phyloP scores from a whole-genome alignment of 2,329 filamentous ascomycete species.

The Nannizziopsis barbatae region DNA sequence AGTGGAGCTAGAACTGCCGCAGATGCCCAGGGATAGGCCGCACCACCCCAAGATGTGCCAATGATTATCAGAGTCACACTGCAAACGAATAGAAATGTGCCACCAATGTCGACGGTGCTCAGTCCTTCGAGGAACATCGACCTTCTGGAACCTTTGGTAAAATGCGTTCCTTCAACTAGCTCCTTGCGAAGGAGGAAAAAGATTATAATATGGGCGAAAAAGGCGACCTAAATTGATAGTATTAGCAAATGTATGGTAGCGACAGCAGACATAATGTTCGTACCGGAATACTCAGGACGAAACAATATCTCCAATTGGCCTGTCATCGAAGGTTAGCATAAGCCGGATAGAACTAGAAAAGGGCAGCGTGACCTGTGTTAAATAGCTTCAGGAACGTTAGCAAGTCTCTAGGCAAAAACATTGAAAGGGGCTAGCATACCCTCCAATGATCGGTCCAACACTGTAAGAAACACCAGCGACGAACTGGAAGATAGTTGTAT shows the following conservation, averaged over 20 bases:
- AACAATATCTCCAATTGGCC: constrained; percentile 55
- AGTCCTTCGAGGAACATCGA: constrained; percentile 38
- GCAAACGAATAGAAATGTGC: constrained; percentile 46
- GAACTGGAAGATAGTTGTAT: constrained; percentile 52
- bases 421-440: constrained; percentile 20
- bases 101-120: constrained; percentile 46
- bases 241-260: constrained; percentile 19
- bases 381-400: constrained; percentile 19
- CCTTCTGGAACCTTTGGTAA: constrained; percentile 26
- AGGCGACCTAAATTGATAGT: constrained; percentile 29
- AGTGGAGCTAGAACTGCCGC: constrained; percentile 42
- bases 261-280: constrained; percentile 30
- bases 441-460: constrained; percentile 52
- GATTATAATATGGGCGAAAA: constrained; percentile 43
- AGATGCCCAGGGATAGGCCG: constrained; percentile 43
- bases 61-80: constrained; percentile 46
- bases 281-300: constrained; percentile 52
- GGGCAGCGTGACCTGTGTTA: constrained; percentile 22
- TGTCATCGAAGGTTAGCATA: constrained; percentile 36
- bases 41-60: constrained; percentile 47
- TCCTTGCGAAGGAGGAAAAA: constrained; percentile 49
- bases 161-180: constrained; percentile 43
- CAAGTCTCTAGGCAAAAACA: neutral
- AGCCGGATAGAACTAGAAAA: neutral
- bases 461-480: constrained; percentile 50